Percentiles rank a stretch among this genome's conserved stretches.
These are phyloP conservation scores for Hippophae rhamnoides DNA, from an alignment of 306 rosid species.

Conservation along the genomic window DNA sequence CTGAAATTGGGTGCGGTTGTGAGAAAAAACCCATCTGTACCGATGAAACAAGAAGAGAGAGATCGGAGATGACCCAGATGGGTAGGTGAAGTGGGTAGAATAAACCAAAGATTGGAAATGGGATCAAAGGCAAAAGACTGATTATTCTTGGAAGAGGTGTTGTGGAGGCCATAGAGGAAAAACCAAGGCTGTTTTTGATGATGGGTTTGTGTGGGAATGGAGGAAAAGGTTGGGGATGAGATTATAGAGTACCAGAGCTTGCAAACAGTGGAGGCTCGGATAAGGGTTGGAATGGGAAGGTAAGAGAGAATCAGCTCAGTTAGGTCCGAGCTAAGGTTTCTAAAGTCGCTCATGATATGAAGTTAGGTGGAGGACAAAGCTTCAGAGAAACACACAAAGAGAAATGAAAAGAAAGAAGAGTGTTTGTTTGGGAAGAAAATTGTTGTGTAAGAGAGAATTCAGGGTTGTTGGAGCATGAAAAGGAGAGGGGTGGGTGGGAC, in stretches of 20 bases:
- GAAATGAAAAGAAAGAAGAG: not conserved
- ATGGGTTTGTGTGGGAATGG: not conserved
- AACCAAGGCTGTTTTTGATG: slow-evolving; percentile 47
- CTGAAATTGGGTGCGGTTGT: slow-evolving; percentile 51
- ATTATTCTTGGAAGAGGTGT: slow-evolving; percentile 61
- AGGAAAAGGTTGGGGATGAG: slow-evolving; percentile 39
- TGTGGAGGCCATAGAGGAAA: slow-evolving; percentile 74
- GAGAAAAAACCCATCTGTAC: slow-evolving; percentile 52
- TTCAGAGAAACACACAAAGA: not conserved
- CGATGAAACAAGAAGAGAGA: slow-evolving; percentile 46
- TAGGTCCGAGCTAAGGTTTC: slow-evolving; percentile 44
- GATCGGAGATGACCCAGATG: slow-evolving; percentile 17
- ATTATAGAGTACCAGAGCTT: slow-evolving; percentile 55
- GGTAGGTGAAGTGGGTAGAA: slow-evolving; percentile 36
- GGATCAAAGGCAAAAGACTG: slow-evolving; percentile 83
- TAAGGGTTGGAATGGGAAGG: slow-evolving; percentile 50
- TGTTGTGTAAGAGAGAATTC: too few relatives aligned
- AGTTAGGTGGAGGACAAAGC: not conserved
- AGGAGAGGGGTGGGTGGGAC: too few relatives aligned
- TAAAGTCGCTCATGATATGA: slow-evolving; percentile 34
- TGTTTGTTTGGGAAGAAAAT: too few relatives aligned
- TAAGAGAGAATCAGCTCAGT: slow-evolving; percentile 47
- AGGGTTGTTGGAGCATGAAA: too few relatives aligned
- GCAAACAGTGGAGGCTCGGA: slow-evolving; percentile 59
- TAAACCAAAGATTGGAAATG: slow-evolving; percentile 51